Evolutionary conservation across 208 protist species (phyloP), one percentile per base, ranked within the genome.

Genomic region (Wallacemonas sp.): DNA sequence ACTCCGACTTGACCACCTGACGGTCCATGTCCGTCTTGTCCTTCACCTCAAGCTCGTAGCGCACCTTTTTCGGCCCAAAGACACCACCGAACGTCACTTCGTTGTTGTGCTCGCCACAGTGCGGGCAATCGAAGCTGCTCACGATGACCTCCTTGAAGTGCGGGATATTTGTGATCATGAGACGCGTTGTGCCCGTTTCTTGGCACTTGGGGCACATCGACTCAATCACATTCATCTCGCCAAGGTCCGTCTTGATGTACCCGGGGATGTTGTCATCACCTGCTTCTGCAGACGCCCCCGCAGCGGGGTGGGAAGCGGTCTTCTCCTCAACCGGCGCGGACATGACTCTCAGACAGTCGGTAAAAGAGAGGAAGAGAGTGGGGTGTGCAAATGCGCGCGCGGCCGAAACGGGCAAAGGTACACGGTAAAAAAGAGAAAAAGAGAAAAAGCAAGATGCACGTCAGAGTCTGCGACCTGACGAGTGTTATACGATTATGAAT

Each of bases 1-100:
- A 94, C 63, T 97, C 89, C 21, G 92, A 97, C 65, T 97, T 97
- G 15, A 98, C 94, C 29, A 98, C 86, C 69, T 96, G 88, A 13
- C 95, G 79, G 48, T 97, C 75, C 58, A 98, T 68, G 71, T 98
- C 97, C 45, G 85, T 81, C 59, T 82, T 79, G 45, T 80, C 73
- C 41, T 76, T 79, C 58, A 97, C 89, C 60, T 91, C 65, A 33
- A 97, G 71, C 64, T 93, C 86, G 62, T 94, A 91, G 36, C 86
- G 79, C 29, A 94, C 72, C 61, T 83, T 85, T 67, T 93, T 95
- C 1, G 83, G 71, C 6, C 79, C 86, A 66, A 93, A 97, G 0
- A 64, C 53, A 44, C 91, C 91, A n/a, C 89, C 90, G 66, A 96
- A 97, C 32, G 81, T 85, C 0, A 97, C 79, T 54, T 97, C 87